Percentiles rank a stretch among this genome's conserved stretches.
phyloP scores from a whole-genome alignment of 768 basidiomycete species.

The Psilocybe cyanescens region DNA sequence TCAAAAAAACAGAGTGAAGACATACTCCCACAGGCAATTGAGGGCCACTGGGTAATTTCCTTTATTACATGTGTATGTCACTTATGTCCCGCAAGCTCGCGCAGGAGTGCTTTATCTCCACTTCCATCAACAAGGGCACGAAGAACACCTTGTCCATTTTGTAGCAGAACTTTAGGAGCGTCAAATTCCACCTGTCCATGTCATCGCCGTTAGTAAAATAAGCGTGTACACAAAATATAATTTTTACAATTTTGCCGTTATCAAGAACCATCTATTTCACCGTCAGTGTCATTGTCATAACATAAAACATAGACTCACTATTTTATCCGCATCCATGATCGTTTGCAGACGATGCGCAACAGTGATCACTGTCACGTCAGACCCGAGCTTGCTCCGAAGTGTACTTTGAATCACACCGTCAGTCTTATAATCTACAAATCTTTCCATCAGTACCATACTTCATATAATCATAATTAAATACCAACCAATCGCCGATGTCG shows the following conservation, averaged over 20 bases:
- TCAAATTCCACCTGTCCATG: constrained; percentile 27
- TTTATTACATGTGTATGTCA: not conserved
- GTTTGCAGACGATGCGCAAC: constrained; percentile 75
- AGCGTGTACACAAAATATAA: not conserved
- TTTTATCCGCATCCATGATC: constrained; percentile 67
- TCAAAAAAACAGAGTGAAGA: too few species aligned
- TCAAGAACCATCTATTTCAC: constrained; percentile 46
- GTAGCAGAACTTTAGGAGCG: constrained; percentile 15
- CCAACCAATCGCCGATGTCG: constrained; percentile 52
- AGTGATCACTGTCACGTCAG: constrained; percentile 63
- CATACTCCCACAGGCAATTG: too few species aligned
- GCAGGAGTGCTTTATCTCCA: constrained; percentile 19
- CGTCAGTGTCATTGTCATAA: not conserved
- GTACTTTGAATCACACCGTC: constrained; percentile 73
- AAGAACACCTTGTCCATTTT: constrained; percentile 16
- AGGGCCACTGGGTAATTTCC: too few species aligned
- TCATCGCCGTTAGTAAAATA: not conserved
- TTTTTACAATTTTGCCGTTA: constrained; percentile 50
- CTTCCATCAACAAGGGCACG: constrained; percentile 24
- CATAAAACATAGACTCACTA: constrained; percentile 16
- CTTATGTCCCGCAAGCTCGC: constrained; percentile 10
- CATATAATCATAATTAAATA: not conserved
- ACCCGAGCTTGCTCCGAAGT: constrained; percentile 64
- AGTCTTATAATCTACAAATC: constrained; percentile 54
- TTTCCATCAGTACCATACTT: not conserved